These are phyloP conservation scores for Ascoidea asiatica DNA, from an alignment of 805 yeast genomes.

Conservation along the genomic window DNA sequence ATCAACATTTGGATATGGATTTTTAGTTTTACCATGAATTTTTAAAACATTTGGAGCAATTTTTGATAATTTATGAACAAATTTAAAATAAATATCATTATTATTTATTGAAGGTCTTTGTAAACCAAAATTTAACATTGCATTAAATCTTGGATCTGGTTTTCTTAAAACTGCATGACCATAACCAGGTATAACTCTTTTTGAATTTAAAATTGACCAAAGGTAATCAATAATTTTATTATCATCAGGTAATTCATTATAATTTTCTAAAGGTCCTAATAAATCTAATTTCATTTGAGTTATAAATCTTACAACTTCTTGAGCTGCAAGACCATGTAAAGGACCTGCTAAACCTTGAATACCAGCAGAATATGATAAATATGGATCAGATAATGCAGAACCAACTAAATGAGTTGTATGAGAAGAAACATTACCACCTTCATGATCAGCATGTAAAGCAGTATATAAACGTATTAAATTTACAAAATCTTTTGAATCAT, in stretches of 20 bases:
- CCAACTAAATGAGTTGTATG: constrained; percentile 78
- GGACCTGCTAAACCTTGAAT: constrained; percentile 80
- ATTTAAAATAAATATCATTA: constrained; percentile 48
- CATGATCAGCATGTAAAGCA: constrained; percentile 70
- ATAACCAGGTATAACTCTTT: constrained; percentile 78
- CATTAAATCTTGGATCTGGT: constrained; percentile 73
- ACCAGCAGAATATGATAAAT: constrained; percentile 65
- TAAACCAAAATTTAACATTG: constrained; percentile 57
- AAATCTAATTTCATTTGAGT: constrained; percentile 43
- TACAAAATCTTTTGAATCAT: constrained; percentile 42
- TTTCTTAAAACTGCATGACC: constrained; percentile 80
- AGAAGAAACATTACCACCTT: constrained; percentile 76
- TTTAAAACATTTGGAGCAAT: constrained; percentile 66
- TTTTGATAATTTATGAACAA: constrained; percentile 51
- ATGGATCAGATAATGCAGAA: constrained; percentile 68
- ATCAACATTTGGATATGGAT: constrained; percentile 80
- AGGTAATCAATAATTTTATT: constrained; percentile 49
- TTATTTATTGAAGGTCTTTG: constrained; percentile 36
- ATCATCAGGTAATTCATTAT: constrained; percentile 18
- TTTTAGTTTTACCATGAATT: constrained; percentile 73
- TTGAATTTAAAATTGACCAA: constrained; percentile 59
- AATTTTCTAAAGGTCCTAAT: constrained; percentile 11
- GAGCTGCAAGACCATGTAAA: constrained; percentile 75
- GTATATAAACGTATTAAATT: constrained; percentile 62
- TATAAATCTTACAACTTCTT: constrained; percentile 69